Conservation (phyloP, 495 filamentous ascomycete species). For the Penicillium tannophilum region DNA sequence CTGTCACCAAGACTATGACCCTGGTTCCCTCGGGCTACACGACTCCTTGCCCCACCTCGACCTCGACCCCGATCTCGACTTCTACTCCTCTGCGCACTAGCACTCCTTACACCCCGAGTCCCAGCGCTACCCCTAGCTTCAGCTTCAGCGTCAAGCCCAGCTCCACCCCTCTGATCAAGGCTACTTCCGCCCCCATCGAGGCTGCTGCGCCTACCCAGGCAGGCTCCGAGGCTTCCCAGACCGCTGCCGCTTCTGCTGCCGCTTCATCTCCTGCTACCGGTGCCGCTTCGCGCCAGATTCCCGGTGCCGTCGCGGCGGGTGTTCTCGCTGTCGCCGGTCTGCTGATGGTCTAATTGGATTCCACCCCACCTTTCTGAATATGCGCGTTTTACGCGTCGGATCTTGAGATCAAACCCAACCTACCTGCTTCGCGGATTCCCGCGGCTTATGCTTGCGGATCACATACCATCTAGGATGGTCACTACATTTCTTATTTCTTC, state of each 20-base stretch:
- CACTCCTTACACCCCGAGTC: conserved; percentile 19
- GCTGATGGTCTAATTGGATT: conserved; percentile 37
- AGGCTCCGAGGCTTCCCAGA: conserved; percentile 6
- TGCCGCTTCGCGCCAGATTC: conserved; percentile 35
- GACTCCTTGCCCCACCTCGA: conserved; percentile 26
- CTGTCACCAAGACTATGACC: conserved; percentile 35
- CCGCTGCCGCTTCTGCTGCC: conserved; percentile 27
- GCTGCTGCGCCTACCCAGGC: conserved; percentile 13
- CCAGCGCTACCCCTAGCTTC: neutral
- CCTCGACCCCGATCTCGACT: conserved; percentile 19
- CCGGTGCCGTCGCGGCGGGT: conserved; percentile 40
- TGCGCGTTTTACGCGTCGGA: conserved; percentile 9
- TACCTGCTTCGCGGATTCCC: neutral
- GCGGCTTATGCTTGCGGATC: neutral
- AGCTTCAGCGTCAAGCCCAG: conserved; percentile 8
- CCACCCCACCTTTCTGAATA: neutral
- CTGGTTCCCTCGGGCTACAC: conserved; percentile 37
- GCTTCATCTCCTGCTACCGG: conserved; percentile 31
- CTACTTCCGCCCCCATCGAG: neutral
- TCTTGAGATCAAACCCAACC: conserved; percentile 17
- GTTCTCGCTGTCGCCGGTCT: conserved; percentile 47
- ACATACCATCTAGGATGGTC: conserved; percentile 14
- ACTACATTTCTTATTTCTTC: neutral
- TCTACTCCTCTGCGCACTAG: conserved; percentile 22
- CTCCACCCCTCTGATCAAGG: conserved; percentile 2